Base-by-base conservation (phyloP, 2,329 filamentous ascomycete species). In the Alternaria dauci region DNA sequence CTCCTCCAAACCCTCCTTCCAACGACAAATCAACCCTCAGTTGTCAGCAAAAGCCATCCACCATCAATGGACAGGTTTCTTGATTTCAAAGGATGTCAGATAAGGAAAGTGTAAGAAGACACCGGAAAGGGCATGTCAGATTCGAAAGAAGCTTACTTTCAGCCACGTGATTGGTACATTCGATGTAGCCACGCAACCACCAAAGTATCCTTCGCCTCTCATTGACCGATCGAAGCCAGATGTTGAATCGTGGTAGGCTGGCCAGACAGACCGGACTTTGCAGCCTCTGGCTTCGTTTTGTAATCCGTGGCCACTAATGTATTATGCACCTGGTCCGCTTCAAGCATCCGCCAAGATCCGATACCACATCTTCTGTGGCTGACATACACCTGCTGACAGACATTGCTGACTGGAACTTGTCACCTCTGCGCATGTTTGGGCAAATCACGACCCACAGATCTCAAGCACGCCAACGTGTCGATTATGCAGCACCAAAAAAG, bases 291-390 rank as follows among this genome's bases (percentile, higher is more conserved):
- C 30, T 48, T 11, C 12, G 18, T 36, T 25, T 23, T 25, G 18
- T 48, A 18, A 48, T 48, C 30, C 14, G 30, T 48, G 14, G 20
- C 25, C 14, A 30, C 23, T 4, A 16, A 48, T 5, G 43, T 20
- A 20, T 34, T 20, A n/a, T 34, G 44, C 28, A 18, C 34, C 23
- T 23, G 30, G 28, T 48, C 28, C 34, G 44, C n/a, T 20, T 20
- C n/a, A n/a, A 9, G n/a, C 38, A 48, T 48, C 44, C 44, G 44
- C 44, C 44, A 48, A 48, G 44, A 48, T 48, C 44, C 28, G 44
- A 34, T 48, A 34, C 20, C 14, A 16, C 23, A n/a, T 26, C 41
- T 42, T 26, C 2, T 20, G 5, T 30, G n/a, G 28, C 44, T 34
- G 18, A 34, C 44, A 48, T 34, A 11, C 18, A 48, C 28, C 9